These are phyloP conservation scores for Boletus tomentosulus DNA, from an alignment of 768 basidiomycete genomes.

Conservation along the genomic window DNA sequence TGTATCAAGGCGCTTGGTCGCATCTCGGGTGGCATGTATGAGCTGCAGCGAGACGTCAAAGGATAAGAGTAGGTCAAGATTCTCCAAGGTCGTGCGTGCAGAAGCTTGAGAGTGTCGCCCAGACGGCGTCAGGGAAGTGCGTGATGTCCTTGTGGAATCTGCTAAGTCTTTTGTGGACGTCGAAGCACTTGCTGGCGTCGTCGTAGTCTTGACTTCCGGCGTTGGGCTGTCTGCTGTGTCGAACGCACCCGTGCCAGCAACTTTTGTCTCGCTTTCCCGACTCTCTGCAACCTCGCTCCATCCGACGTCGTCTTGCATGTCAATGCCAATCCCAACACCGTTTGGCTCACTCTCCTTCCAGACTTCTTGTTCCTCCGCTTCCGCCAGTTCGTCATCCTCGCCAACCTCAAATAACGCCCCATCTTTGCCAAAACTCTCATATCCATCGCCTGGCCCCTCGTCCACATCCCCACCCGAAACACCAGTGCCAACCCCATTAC, in stretches of 20 bases:
- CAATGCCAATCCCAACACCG: neutral
- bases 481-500: conserved; percentile 24
- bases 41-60: conserved; percentile 88
- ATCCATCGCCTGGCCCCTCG: conserved; percentile 8
- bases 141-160: neutral
- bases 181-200: neutral
- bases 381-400: conserved; percentile 34
- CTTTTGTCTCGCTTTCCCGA: neutral
- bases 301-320: conserved; percentile 19
- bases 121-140: neutral
- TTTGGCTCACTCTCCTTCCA: neutral
- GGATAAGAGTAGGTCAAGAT: conserved; percentile 83
- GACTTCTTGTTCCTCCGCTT: conserved; percentile 17
- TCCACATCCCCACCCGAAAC: neutral
- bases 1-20: conserved; percentile 87
- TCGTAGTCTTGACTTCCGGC: neutral
- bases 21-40: conserved; percentile 89
- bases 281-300: conserved; percentile 21
- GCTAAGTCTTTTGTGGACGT: neutral
- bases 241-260: neutral
- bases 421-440: conserved; percentile 24
- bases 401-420: conserved; percentile 51
- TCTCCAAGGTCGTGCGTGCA: conserved; percentile 18
- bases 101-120: conserved; percentile 18
- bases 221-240: neutral